Base-by-base conservation (phyloP, 164 flowering plant genomes). In the Stephania yunnanensis region DNA sequence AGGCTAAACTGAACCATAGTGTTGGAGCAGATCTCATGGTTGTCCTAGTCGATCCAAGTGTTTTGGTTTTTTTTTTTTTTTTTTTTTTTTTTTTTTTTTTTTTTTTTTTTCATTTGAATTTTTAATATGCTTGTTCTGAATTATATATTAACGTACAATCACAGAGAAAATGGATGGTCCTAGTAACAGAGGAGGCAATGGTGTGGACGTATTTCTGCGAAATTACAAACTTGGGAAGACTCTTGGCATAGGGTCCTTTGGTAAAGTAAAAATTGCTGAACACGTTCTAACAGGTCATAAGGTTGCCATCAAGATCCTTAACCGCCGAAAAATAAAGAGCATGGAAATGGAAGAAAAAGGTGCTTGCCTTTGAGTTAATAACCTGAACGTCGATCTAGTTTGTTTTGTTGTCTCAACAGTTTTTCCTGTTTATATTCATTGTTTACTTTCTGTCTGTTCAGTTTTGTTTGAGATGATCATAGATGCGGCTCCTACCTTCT, bases 301-400 rank as follows among this genome's bases (percentile, higher is more conserved):
- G 81, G 97, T 91, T 75, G 94, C 94, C 53, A 84, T 91, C 80
- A 91, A 91, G 84, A 88, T 91, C 73, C 86, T 91, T 71, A 90
- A 90, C 76, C 86, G 94, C 6, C 88, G 90, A 11, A 89, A 87
- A 85, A 88, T 90, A 76, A 89, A 85, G 79, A 88, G 77, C 83
- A 82, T 91, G 92, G 92, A 89, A 50, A 88, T 90, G 92, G 97
- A 90, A 80, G 94, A 89, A 73, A 91, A 89, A 89, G 96, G 94
- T 89, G 78, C 76, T 1, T 89, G 78, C 76, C 2, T 61, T 8
- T 70, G 15, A 19, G 6, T 46, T 36, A 69, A 71, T 36, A 69
- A 71, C 61, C 17, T 46, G 9, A 61, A 19, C 2, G 25, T 19
- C 6, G 25, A n/a, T 25, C 64, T 58, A 2, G 20, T 61, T 50